Conservation (phyloP, 1,284 basidiomycete species). For the Rugosomyces carneus region DNA sequence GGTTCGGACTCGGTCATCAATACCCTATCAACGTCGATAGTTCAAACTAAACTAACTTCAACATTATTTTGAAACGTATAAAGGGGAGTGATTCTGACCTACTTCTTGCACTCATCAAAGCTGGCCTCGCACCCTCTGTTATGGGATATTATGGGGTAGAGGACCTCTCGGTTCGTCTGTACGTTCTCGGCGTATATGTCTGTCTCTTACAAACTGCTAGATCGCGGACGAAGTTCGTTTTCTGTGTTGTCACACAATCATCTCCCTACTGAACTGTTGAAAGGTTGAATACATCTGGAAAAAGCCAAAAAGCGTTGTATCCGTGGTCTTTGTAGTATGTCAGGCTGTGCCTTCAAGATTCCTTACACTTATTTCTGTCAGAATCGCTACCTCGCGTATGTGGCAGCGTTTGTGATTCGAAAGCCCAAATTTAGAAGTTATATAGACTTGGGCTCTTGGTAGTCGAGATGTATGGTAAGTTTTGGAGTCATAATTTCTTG, state of each 20-base stretch:
- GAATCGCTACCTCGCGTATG: background rate
- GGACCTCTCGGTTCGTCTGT: background rate
- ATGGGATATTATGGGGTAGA: no score
- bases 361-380: background rate
- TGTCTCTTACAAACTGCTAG: background rate
- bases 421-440: background rate
- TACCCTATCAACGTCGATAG: no score
- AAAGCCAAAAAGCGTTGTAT: background rate
- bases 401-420: background rate
- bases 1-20: no score
- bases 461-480: background rate
- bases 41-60: no score
- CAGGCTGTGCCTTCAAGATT: background rate
- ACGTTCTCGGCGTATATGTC: no score
- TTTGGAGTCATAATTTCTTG: background rate
- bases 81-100: no score
- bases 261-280: background rate
- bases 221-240: background rate
- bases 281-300: background rate
- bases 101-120: no score
- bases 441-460: background rate
- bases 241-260: background rate
- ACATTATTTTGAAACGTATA: no score
- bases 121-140: no score
- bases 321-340: background rate